These are phyloP conservation scores for Dendrobium officinale DNA, from an alignment of 106 monocot genomes.

Conservation along the genomic window DNA sequence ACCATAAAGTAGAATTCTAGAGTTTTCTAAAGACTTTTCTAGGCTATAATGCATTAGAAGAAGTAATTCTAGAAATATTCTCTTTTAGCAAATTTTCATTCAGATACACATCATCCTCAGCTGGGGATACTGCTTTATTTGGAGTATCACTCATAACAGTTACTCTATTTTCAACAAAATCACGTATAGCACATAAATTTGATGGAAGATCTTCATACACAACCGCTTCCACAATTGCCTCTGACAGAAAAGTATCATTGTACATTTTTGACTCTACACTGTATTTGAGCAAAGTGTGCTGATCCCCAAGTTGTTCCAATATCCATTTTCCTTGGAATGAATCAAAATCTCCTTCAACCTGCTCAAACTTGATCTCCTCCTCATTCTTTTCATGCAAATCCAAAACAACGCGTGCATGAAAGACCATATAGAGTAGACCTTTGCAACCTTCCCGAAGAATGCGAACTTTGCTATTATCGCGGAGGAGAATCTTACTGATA, in stretches of 20 bases:
- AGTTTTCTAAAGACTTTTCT: no score
- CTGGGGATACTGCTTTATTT: neutral
- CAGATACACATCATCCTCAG: constrained; percentile 1
- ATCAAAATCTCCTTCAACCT: constrained; percentile 94
- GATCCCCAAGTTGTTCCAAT: constrained; percentile 85
- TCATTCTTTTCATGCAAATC: constrained; percentile 76
- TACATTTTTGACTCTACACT: constrained; percentile 85
- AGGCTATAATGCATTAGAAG: constrained; percentile 14
- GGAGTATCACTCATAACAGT: constrained; percentile 9
- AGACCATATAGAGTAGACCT: constrained; percentile 86
- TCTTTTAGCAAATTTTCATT: constrained; percentile 9
- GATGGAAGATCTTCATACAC: constrained; percentile 96
- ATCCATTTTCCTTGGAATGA: constrained; percentile 85
- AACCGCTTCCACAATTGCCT: constrained; percentile 90
- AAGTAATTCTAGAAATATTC: constrained; percentile 15
- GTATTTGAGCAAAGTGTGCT: constrained; percentile 82
- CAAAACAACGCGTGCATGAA: constrained; percentile 88
- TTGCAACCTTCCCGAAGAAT: constrained; percentile 99
- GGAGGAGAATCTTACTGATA: constrained; percentile 74
- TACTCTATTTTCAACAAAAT: constrained; percentile 59
- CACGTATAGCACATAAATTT: constrained; percentile 90
- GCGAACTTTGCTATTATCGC: constrained; percentile 95
- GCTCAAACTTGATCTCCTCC: constrained; percentile 78
- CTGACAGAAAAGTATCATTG: constrained; percentile 84
- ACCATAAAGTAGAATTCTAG: no score